These are phyloP conservation scores for Karstenula rhodostoma DNA, from an alignment of 2,329 filamentous ascomycete genomes.

Conservation along the genomic window DNA sequence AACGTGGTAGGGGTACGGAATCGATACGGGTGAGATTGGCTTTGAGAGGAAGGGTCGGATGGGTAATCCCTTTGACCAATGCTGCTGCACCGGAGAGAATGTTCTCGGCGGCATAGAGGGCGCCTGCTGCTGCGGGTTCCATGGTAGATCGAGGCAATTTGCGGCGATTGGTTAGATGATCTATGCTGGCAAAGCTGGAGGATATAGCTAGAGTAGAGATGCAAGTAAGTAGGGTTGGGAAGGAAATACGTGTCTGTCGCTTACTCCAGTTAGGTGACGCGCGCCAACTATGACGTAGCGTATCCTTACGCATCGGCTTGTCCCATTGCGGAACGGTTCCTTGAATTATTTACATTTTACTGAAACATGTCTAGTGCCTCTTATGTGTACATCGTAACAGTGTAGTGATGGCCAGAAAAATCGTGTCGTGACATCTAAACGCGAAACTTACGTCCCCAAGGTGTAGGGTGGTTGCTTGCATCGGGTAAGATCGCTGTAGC, in stretches of 20 bases:
- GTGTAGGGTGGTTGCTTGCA: neutral
- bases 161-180: neutral
- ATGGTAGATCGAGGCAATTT: slow-evolving; percentile 24
- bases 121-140: slow-evolving; percentile 50
- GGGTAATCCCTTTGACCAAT: slow-evolving; percentile 56
- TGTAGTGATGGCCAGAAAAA: neutral
- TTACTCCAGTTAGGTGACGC: neutral
- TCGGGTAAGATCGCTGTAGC: neutral
- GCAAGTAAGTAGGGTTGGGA: neutral
- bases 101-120: slow-evolving; percentile 48
- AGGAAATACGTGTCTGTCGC: slow-evolving; percentile 1
- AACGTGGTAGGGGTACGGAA: slow-evolving; percentile 55
- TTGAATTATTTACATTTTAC: neutral
- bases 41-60: slow-evolving; percentile 61
- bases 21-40: slow-evolving; percentile 60
- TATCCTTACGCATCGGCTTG: neutral
- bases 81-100: slow-evolving; percentile 53
- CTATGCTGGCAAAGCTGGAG: neutral
- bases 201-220: neutral
- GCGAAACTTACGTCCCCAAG: neutral
- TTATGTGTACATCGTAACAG: neutral
- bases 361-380: neutral
- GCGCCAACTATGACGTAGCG: slow-evolving; percentile 12
- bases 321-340: neutral
- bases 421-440: neutral